Evolutionary conservation across 2,329 filamentous ascomycete genomes (phyloP).

Genomic region (Paecilomyces variotii): DNA sequence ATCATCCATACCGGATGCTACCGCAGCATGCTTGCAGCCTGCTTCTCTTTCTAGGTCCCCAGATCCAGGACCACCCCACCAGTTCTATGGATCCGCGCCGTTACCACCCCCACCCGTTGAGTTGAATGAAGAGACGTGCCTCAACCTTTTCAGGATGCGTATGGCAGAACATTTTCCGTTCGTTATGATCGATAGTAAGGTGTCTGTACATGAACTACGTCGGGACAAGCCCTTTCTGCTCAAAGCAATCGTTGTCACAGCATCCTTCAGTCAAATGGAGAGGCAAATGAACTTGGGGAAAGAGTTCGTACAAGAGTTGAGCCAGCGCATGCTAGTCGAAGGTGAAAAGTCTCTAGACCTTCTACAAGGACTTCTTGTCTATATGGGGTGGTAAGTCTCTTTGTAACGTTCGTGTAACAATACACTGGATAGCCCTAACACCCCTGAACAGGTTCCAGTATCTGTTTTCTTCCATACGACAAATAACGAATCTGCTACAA

Average conservation of each 20-base stretch:
- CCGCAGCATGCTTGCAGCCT: background rate
- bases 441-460: background rate
- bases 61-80: background rate
- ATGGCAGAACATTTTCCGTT: constrained; percentile 5
- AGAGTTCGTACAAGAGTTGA: constrained; percentile 18
- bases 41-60: background rate
- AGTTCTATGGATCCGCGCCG: background rate
- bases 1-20: background rate
- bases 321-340: constrained; percentile 16
- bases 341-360: constrained; percentile 24
- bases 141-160: background rate
- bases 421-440: background rate
- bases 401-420: background rate
- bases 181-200: constrained; percentile 1
- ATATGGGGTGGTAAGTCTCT: constrained; percentile 18
- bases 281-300: constrained; percentile 18
- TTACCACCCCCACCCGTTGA: background rate
- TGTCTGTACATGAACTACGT: constrained; percentile 3
- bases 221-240: constrained; percentile 22
- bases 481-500: constrained; percentile 21
- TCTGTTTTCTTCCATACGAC: background rate
- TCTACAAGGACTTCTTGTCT: constrained; percentile 25
- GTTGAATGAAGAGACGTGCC: constrained; percentile 1
- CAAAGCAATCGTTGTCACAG: constrained; percentile 18
- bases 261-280: constrained; percentile 13